phyloP scores from a whole-genome alignment of 345 rosid genomes.

The Odontarrhena argentea region DNA sequence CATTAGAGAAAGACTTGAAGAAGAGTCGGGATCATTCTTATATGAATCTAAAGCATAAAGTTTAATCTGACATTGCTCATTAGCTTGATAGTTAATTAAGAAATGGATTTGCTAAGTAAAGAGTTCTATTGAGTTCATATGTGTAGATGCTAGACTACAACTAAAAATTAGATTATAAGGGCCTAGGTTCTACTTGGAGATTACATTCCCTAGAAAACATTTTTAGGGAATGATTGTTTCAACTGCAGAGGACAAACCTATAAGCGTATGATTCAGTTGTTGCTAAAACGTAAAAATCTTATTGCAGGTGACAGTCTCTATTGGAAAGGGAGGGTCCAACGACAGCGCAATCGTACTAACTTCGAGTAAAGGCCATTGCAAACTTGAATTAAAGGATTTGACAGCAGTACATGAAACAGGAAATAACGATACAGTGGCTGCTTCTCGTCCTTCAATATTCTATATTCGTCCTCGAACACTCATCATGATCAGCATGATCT shows the following conservation, averaged over 20 bases:
- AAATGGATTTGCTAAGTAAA: neutral
- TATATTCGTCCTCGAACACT: slow-evolving; percentile 45
- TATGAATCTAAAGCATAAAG: neutral
- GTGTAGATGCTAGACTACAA: neutral
- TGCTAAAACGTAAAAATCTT: neutral
- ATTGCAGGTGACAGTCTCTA: slow-evolving; percentile 63
- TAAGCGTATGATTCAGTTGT: neutral
- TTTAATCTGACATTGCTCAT: neutral
- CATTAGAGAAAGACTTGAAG: neutral
- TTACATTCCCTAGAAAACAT: neutral
- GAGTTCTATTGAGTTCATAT: neutral
- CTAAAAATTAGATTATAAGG: neutral
- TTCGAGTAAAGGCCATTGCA: slow-evolving; percentile 57
- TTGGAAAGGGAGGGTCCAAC: slow-evolving; percentile 41
- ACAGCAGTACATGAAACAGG: slow-evolving; percentile 42
- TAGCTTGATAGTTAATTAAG: neutral
- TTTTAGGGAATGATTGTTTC: neutral
- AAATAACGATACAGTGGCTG: slow-evolving; percentile 32
- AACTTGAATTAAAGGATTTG: slow-evolving; percentile 62
- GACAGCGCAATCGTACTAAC: slow-evolving; percentile 47
- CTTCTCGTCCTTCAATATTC: slow-evolving; percentile 37
- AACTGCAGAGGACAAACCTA: neutral
- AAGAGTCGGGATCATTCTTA: neutral
- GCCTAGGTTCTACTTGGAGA: neutral
- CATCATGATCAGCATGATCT: slow-evolving; percentile 37